A percentile compares a stretch with the other conserved stretches of the same genome.
These are phyloP conservation scores for Hypoxylon lienhwacheense DNA, from an alignment of 495 filamentous ascomycete genomes.

Conservation along the genomic window DNA sequence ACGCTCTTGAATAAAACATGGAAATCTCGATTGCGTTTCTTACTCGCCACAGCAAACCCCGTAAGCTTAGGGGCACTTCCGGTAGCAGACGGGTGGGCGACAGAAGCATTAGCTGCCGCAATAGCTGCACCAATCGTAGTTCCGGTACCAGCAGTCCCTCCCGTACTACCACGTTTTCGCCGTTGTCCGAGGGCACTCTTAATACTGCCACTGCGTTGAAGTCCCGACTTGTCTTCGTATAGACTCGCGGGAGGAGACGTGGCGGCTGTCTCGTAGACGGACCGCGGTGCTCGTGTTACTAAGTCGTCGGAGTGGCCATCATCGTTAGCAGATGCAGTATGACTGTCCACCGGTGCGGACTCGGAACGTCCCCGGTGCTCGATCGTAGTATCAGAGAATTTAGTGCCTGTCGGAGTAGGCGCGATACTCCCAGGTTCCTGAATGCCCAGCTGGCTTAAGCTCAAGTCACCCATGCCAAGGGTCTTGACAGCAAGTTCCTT, in stretches of 20 bases:
- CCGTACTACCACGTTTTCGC: constrained; percentile 79
- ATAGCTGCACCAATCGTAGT: constrained; percentile 68
- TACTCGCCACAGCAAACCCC: constrained; percentile 93
- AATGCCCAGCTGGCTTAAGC: constrained; percentile 79
- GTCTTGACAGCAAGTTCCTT: constrained; percentile 85
- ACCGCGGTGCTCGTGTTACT: constrained; percentile 41
- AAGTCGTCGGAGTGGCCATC: constrained; percentile 40
- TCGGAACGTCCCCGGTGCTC: constrained; percentile 47
- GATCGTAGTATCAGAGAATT: constrained; percentile 46
- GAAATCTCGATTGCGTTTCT: constrained; percentile 94
- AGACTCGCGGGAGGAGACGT: constrained; percentile 67
- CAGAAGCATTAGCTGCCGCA: constrained; percentile 62
- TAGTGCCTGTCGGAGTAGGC: constrained; percentile 45
- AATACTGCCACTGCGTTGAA: constrained; percentile 78
- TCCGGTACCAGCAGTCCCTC: constrained; percentile 44
- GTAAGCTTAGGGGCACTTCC: constrained; percentile 73
- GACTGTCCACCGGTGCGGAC: constrained; percentile 47
- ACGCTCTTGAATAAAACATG: constrained; percentile 93
- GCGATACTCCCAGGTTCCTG: constrained; percentile 52
- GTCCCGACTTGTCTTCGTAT: constrained; percentile 66
- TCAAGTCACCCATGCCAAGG: constrained; percentile 83
- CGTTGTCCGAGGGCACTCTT: constrained; percentile 72
- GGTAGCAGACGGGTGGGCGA: constrained; percentile 63
- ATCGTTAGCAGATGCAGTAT: constrained; percentile 13
- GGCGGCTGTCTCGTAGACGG: constrained; percentile 49